phyloP scores from a whole-genome alignment of 2,329 filamentous ascomycete genomes.

The Triangularia verruculosa region DNA sequence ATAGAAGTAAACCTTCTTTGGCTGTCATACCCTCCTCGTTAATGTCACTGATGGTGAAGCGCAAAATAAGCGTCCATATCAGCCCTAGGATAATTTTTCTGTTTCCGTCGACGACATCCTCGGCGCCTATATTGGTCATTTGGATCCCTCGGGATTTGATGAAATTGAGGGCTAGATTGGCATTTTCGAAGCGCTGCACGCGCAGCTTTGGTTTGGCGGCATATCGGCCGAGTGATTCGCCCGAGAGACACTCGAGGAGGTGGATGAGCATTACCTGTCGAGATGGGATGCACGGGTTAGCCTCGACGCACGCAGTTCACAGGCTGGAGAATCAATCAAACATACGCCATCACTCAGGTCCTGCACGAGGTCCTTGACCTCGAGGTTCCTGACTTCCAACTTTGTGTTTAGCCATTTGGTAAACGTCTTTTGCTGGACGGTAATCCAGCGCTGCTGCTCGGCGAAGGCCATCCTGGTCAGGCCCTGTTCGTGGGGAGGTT shows the following conservation, averaged over 20 bases:
- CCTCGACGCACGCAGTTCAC: not conserved
- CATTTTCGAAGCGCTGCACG: conserved; percentile 97
- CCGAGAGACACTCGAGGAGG: conserved; percentile 91
- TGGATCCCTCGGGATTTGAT: conserved; percentile 82
- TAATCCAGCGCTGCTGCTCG: conserved; percentile 66
- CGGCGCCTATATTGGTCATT: conserved; percentile 97
- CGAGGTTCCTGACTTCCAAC: conserved; percentile 71
- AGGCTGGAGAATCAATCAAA: conserved; percentile 30
- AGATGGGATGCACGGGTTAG: conserved; percentile 7
- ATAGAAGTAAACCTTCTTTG: conserved; percentile 89
- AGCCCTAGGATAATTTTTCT: conserved; percentile 94
- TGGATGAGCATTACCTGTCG: conserved; percentile 87
- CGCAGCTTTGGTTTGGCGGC: conserved; percentile 93
- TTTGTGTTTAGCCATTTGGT: conserved; percentile 99
- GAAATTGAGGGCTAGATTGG: conserved; percentile 91
- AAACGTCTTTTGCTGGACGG: conserved; percentile 97
- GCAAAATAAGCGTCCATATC: conserved; percentile 96
- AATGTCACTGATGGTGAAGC: conserved; percentile 98
- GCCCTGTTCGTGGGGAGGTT: conserved; percentile 49
- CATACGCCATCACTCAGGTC: conserved; percentile 92
- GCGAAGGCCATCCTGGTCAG: conserved; percentile 60
- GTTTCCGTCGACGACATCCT: conserved; percentile 97
- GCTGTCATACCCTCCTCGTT: conserved; percentile 97
- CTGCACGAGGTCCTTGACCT: conserved; percentile 80
- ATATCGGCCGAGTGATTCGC: conserved; percentile 93